These are phyloP conservation scores for Cladosporium velox DNA, from an alignment of 2,329 filamentous ascomycete genomes.

Conservation along the genomic window DNA sequence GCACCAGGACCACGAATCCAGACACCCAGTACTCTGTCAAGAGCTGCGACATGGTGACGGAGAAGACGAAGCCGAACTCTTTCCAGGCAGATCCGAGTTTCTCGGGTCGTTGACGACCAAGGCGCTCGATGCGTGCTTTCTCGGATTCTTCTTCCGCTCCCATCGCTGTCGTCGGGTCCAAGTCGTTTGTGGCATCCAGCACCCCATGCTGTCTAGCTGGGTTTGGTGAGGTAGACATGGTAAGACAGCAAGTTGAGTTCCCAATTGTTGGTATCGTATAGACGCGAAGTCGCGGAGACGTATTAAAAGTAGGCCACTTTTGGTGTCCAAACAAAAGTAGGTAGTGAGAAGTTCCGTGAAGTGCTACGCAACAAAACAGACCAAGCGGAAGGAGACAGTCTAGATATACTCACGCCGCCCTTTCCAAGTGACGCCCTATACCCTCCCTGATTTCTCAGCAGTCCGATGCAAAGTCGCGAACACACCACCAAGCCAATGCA, in stretches of 20 bases:
- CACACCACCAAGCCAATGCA: background rate
- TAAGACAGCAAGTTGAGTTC: background rate
- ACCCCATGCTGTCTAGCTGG: background rate
- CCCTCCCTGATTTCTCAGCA: slow-evolving; percentile 16
- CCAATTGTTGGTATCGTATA: background rate
- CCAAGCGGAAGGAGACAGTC: background rate
- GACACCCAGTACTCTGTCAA: slow-evolving; percentile 70
- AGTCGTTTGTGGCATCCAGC: background rate
- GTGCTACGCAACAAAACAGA: background rate
- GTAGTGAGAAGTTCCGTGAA: background rate
- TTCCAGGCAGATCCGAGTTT: slow-evolving; percentile 55
- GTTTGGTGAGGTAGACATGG: background rate
- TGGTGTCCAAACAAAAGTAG: background rate
- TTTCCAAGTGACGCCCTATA: background rate
- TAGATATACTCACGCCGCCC: background rate
- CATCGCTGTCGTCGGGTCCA: background rate
- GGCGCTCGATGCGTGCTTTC: slow-evolving; percentile 54
- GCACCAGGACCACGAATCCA: slow-evolving; percentile 71
- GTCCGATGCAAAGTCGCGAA: slow-evolving; percentile 8
- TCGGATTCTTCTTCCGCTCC: slow-evolving; percentile 24
- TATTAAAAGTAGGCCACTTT: background rate
- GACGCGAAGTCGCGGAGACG: background rate
- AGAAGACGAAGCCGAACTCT: slow-evolving; percentile 65
- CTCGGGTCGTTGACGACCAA: slow-evolving; percentile 64
- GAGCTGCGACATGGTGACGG: slow-evolving; percentile 40